Percentiles rank a stretch among this genome's conserved stretches.
phyloP scores from a whole-genome alignment of 2,329 filamentous ascomycete species.

The Penicillium thymicola region DNA sequence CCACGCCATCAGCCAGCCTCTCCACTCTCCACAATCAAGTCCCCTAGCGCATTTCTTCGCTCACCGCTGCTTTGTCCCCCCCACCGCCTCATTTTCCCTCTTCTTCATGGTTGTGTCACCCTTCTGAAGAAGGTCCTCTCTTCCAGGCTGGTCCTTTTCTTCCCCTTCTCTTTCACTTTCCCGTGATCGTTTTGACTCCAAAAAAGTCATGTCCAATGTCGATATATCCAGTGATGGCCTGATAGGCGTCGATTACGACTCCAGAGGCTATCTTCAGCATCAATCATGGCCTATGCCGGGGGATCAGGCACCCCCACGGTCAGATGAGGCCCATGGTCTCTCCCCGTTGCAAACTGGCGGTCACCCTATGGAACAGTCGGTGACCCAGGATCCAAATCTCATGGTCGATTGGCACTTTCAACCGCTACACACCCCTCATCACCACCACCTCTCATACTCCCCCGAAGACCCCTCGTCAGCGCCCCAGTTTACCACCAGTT shows the following conservation, averaged over 20 bases:
- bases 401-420: slow-evolving; percentile 49
- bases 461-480: slow-evolving; percentile 53
- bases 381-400: slow-evolving; percentile 43
- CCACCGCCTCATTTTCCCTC: slow-evolving; percentile 37
- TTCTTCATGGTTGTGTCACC: slow-evolving; percentile 25
- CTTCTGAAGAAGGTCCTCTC: slow-evolving; percentile 29
- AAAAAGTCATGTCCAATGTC: slow-evolving; percentile 43
- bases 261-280: slow-evolving; percentile 45
- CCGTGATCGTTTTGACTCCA: slow-evolving; percentile 31
- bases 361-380: slow-evolving; percentile 44
- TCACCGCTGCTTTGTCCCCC: slow-evolving; percentile 45
- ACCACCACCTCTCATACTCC: slow-evolving; percentile 38
- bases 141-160: slow-evolving; percentile 31
- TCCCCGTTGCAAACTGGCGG: slow-evolving; percentile 45
- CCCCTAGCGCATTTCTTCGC: slow-evolving; percentile 39
- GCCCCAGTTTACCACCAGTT: slow-evolving; percentile 56
- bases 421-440: slow-evolving; percentile 35
- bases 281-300: slow-evolving; percentile 43
- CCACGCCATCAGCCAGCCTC: slow-evolving; percentile 8
- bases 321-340: slow-evolving; percentile 40
- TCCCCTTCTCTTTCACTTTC: slow-evolving; percentile 28
- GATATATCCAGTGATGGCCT: slow-evolving; percentile 46
- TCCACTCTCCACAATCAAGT: slow-evolving; percentile 30
- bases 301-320: slow-evolving; percentile 38
- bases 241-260: slow-evolving; percentile 48